Evolutionary conservation across 2,329 filamentous ascomycete species (phyloP).

Genomic region (Decorospora gaudefroyi): DNA sequence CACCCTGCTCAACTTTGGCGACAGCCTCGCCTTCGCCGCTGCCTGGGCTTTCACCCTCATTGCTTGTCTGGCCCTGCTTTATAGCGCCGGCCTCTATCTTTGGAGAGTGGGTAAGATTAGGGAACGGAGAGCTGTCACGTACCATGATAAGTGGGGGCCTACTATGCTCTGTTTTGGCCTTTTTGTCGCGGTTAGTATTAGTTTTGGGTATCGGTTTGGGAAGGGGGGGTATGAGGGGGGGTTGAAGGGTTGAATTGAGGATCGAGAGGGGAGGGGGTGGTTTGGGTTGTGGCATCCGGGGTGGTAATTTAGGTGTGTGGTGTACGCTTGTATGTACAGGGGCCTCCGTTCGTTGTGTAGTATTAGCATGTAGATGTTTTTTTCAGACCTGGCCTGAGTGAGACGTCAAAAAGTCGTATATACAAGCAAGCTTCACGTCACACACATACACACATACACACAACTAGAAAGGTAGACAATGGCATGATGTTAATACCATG

Average conservation of each 20-base stretch:
- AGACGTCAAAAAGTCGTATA: too few relatives aligned
- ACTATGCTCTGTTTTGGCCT: constrained; percentile 74
- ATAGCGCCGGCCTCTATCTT: constrained; percentile 81
- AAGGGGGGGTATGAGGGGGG: constrained; percentile 55
- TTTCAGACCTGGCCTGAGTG: too few relatives aligned
- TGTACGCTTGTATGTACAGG: too few relatives aligned
- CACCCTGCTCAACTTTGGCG: constrained; percentile 50
- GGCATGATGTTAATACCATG: too few relatives aligned
- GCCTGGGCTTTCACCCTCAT: constrained; percentile 81
- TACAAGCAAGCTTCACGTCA: too few relatives aligned
- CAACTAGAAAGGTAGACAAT: too few relatives aligned
- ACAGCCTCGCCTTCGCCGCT: constrained; percentile 41
- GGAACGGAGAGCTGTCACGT: constrained; percentile 79
- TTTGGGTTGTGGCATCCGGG: too few relatives aligned
- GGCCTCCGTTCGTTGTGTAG: too few relatives aligned
- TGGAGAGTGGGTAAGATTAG: constrained; percentile 87
- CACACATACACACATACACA: too few relatives aligned
- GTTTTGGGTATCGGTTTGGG: constrained; percentile 78
- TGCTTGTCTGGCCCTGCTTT: constrained; percentile 76
- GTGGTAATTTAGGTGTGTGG: too few relatives aligned
- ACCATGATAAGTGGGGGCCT: constrained; percentile 89
- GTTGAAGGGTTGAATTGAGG: constrained; percentile 37
- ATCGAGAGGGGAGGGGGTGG: too few relatives aligned
- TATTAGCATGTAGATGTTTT: too few relatives aligned
- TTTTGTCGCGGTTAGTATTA: constrained; percentile 73